Conservation (phyloP, 306 rosid species). For the Sesbania bispinosa region DNA sequence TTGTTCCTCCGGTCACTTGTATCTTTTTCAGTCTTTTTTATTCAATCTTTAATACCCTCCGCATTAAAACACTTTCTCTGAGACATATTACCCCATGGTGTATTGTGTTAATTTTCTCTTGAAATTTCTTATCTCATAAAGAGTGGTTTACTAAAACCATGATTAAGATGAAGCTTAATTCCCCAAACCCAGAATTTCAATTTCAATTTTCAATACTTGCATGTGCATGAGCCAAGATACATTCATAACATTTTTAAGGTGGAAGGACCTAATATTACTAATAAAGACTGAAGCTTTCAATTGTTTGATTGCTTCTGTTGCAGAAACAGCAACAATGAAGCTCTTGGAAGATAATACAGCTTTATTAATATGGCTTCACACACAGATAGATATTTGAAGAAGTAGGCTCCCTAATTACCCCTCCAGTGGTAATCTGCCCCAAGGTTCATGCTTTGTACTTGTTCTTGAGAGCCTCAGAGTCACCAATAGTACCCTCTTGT, state of each 20-base stretch:
- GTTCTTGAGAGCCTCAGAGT: slow-evolving; percentile 16
- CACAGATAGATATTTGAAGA: background rate
- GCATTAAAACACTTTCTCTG: too few species aligned
- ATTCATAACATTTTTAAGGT: background rate
- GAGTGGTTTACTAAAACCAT: too few species aligned
- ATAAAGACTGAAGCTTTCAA: background rate
- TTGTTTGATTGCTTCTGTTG: background rate
- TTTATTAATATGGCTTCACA: too few species aligned
- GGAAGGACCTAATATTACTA: background rate
- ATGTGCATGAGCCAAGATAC: background rate
- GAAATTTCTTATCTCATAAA: too few species aligned
- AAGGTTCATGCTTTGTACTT: background rate
- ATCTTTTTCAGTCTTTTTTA: too few species aligned
- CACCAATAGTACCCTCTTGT: slow-evolving; percentile 6
- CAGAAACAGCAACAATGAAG: background rate
- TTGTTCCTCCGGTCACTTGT: too few species aligned
- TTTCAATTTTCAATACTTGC: slow-evolving; percentile 5
- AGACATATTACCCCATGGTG: too few species aligned
- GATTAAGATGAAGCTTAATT: background rate
- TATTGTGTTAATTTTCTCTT: too few species aligned
- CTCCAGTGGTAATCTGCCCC: background rate
- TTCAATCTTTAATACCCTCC: too few species aligned
- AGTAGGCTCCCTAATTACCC: background rate
- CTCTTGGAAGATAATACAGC: background rate
- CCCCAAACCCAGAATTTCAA: background rate